Evolutionary conservation across 129 eudicot species (phyloP).

Genomic region (Oenanthe sinensis): DNA sequence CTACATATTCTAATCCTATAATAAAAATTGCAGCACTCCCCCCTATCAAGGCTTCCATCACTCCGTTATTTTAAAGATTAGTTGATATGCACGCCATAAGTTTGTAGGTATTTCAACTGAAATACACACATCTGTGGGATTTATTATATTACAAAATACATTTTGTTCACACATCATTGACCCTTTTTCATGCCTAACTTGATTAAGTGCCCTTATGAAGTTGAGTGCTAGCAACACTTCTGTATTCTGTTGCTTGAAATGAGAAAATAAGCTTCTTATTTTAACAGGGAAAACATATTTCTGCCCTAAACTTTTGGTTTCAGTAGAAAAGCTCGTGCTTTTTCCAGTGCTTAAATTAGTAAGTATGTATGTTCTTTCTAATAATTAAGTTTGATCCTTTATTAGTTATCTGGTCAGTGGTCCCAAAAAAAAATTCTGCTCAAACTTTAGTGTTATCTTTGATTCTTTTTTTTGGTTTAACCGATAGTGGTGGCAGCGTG

Average conservation of each 20-base stretch:
- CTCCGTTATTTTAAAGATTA: background rate
- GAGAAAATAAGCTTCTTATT: background rate
- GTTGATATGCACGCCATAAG: background rate
- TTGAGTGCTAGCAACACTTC: background rate
- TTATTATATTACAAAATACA: background rate
- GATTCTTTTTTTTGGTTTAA: background rate
- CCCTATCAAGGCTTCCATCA: slow-evolving; percentile 23
- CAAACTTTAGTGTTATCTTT: background rate
- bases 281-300: background rate
- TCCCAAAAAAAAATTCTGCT: background rate
- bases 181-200: background rate
- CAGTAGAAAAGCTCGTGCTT: background rate
- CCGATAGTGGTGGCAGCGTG: background rate
- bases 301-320: background rate
- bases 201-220: background rate
- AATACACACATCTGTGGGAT: background rate
- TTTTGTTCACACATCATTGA: background rate
- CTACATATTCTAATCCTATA: slow-evolving; percentile 20
- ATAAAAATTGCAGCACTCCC: slow-evolving; percentile 21
- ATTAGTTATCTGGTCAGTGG: no score
- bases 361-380: background rate
- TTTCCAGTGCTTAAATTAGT: background rate
- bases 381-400: background rate
- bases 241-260: background rate
- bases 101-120: background rate